phyloP scores from a whole-genome alignment of 2,329 filamentous ascomycete species.

The Arthrinium puccinioides region DNA sequence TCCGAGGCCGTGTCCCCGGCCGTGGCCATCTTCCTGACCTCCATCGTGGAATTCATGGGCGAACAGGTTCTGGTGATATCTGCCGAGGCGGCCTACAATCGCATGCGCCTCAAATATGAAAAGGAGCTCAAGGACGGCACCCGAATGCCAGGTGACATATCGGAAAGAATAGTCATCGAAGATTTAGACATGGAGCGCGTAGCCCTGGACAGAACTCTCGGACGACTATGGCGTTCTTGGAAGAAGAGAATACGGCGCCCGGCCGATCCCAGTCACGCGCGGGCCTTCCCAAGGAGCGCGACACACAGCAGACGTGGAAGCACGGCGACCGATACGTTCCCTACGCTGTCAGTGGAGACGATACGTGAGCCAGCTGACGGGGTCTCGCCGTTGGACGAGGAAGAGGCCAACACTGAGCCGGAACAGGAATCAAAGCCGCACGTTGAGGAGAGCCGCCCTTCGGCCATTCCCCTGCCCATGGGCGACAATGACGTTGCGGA shows the following conservation, averaged over 20 bases:
- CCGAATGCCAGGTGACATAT: slow-evolving; percentile 37
- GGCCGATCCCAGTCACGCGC: slow-evolving; percentile 35
- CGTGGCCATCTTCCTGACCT: slow-evolving; percentile 92
- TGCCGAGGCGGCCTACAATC: slow-evolving; percentile 72
- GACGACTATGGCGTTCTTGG: slow-evolving; percentile 90
- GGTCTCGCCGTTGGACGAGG: not conserved
- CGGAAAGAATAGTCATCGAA: slow-evolving; percentile 72
- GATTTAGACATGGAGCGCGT: slow-evolving; percentile 90
- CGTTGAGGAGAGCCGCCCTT: slow-evolving; percentile 27
- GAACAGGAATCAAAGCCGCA: slow-evolving; percentile 11
- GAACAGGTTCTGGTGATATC: slow-evolving; percentile 86
- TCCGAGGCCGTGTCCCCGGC: slow-evolving; percentile 76
- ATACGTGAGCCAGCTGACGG: slow-evolving; percentile 1
- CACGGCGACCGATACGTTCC: slow-evolving; percentile 28
- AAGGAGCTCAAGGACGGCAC: slow-evolving; percentile 50
- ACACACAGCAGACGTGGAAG: slow-evolving; percentile 31
- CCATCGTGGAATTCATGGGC: slow-evolving; percentile 87
- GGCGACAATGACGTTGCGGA: slow-evolving; percentile 65
- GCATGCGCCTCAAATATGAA: slow-evolving; percentile 51
- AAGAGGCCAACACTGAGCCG: not conserved
- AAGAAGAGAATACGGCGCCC: slow-evolving; percentile 72
- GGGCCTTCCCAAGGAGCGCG: slow-evolving; percentile 43
- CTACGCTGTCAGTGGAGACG: slow-evolving; percentile 25
- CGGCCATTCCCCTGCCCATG: slow-evolving; percentile 62
- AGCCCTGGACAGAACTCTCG: slow-evolving; percentile 80